phyloP scores from a whole-genome alignment of 805 yeast species.

The Lipomyces lipofer region DNA sequence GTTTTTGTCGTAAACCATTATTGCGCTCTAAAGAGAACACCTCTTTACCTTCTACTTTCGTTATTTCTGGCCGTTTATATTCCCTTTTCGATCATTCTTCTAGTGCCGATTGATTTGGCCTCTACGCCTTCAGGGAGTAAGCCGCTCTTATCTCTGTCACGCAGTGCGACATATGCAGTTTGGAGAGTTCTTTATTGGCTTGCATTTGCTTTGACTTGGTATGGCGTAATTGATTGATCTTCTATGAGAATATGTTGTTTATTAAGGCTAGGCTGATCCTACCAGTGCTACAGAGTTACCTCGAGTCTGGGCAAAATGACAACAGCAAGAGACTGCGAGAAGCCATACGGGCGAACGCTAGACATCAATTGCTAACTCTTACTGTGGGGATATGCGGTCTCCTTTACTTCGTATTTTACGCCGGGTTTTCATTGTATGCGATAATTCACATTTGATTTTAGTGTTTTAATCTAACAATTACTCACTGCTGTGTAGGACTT shows the following conservation, averaged over 20 bases:
- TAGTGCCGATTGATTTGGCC: conserved; percentile 73
- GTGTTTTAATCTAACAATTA: neutral
- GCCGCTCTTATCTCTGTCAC: conserved; percentile 52
- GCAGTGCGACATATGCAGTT: conserved; percentile 49
- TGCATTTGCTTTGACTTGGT: conserved; percentile 78
- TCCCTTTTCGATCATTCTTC: conserved; percentile 71
- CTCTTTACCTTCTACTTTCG: conserved; percentile 49
- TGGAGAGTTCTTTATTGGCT: conserved; percentile 83
- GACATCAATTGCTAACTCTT: conserved; percentile 61
- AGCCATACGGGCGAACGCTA: conserved; percentile 56
- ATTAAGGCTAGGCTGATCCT: conserved; percentile 44
- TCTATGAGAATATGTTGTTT: neutral
- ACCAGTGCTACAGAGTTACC: conserved; percentile 73
- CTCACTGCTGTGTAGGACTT: conserved; percentile 35
- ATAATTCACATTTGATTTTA: neutral
- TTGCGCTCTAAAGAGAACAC: conserved; percentile 42
- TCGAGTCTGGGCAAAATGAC: conserved; percentile 65
- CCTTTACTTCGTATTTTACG: conserved; percentile 57
- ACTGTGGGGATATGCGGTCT: conserved; percentile 55
- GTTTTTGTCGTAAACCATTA: conserved; percentile 43
- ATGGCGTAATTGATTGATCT: neutral
- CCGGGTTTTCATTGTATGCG: conserved; percentile 51
- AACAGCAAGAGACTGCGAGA: conserved; percentile 51
- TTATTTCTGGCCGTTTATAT: conserved; percentile 63
- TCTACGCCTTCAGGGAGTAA: conserved; percentile 49